Evolutionary conservation across 1,284 basidiomycete species (phyloP).

Genomic region (Ganoderma leucocontextum): DNA sequence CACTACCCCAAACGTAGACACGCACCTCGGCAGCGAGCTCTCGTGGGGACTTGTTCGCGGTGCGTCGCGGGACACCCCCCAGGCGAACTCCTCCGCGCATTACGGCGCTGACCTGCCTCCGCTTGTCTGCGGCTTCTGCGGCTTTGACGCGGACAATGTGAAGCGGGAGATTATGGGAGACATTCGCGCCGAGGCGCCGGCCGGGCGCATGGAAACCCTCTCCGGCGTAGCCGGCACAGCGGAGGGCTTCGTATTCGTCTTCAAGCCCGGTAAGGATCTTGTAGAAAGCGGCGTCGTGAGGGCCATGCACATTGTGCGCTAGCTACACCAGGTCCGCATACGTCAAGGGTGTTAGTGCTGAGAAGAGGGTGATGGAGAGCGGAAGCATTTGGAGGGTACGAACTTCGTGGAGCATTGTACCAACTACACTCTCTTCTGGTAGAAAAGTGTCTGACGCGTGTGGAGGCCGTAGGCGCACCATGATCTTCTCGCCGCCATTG

Average conservation of each 20-base stretch:
- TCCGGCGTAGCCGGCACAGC: conserved; percentile 79
- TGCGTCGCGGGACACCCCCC: conserved; percentile 49
- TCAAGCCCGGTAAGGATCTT: conserved; percentile 79
- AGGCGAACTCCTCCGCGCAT: conserved; percentile 65
- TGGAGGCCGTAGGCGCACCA: conserved; percentile 79
- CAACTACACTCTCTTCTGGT: conserved; percentile 76
- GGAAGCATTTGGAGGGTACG: conserved; percentile 19
- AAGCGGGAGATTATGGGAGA: conserved; percentile 71
- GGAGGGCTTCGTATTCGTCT: conserved; percentile 83
- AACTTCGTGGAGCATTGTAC: conserved; percentile 90
- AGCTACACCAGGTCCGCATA: conserved; percentile 54
- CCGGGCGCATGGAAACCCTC: conserved; percentile 87
- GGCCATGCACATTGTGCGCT: conserved; percentile 88
- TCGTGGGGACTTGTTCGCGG: conserved; percentile 61
- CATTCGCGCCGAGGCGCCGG: conserved; percentile 63
- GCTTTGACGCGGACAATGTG: conserved; percentile 71
- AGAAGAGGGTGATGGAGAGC: background rate
- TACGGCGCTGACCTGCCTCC: conserved; percentile 55
- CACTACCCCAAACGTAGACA: conserved; percentile 22
- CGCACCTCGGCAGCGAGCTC: conserved; percentile 82
- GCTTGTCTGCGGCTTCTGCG: conserved; percentile 80
- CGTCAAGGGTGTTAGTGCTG: background rate
- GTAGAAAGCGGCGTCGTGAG: conserved; percentile 87
- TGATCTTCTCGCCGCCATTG: conserved; percentile 81
- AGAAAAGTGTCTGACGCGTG: conserved; percentile 77